Base-by-base conservation (phyloP, 2,329 filamentous ascomycete genomes). In the Fusarium cicatricum region DNA sequence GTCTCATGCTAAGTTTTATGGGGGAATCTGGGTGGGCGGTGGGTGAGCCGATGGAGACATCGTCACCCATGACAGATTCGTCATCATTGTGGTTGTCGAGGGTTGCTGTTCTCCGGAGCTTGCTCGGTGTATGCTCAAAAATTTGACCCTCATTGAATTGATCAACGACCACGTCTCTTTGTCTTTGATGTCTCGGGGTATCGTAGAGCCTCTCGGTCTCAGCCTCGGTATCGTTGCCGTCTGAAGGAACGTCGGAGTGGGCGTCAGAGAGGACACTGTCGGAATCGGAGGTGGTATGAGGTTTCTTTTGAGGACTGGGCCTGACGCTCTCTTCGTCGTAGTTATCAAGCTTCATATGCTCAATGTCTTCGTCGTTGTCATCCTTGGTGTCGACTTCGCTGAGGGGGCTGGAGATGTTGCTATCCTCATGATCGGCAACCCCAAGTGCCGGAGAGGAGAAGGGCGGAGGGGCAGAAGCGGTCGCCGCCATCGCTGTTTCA, bases 171-270 rank as follows among this genome's bases (percentile, higher is more conserved):
- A 89, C 84, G 66, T 88, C 84, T 67, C 83, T 81, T 66, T 85
- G 82, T 63, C 86, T 82, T 70, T 82, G 77, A 69, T 82, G 90
- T 60, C 86, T 85, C 15, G 93, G 92, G n/a, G 92, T 96, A 70
- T 90, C 88, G 71, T 95, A 95, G 56, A 99, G 83, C 55, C 95
- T 88, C 77, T 97, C 93, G 2, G 94, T 98, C 77, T 97, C 94
- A 29, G 94, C 94, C 75, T 98, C 94, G 4, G 93, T 89, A 72
- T 85, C 85, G 70, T 86, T 85, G 65, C 78, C 80, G 21, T 77
- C 74, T 3, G 73, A 76, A 55, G 72, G 67, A 12, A 71, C 67
- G 38, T 76, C 75, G 12, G 74, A 75, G 26, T 79, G 78, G 50
- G 80, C 75, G 56, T 87, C 83, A 14, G 86, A 85, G 54, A 85